Evolutionary conservation across 495 filamentous ascomycete species (phyloP).

Genomic region (Penicillium simplicissimum): DNA sequence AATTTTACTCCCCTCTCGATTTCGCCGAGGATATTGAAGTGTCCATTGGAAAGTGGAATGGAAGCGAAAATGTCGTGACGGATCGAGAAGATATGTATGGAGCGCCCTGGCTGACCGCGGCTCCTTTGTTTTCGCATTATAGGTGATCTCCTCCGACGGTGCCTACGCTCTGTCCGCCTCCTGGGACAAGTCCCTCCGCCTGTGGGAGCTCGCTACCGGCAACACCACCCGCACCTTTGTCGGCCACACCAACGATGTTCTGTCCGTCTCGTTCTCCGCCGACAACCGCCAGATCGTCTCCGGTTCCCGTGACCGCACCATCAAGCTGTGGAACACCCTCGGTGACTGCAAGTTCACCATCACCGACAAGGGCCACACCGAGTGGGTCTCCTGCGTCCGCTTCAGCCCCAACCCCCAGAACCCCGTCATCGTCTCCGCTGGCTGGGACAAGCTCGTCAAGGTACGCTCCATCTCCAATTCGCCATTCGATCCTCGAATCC

Average conservation of each 20-base stretch:
- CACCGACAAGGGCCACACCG: slow-evolving; percentile 98
- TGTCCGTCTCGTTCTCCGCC: slow-evolving; percentile 99
- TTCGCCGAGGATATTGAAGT: slow-evolving; percentile 10
- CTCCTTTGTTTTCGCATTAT: slow-evolving; percentile 32
- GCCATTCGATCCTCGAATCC: neutral
- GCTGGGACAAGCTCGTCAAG: slow-evolving; percentile 99
- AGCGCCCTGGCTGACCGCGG: slow-evolving; percentile 39
- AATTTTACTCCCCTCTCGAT: slow-evolving; percentile 27
- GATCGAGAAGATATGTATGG: slow-evolving; percentile 8
- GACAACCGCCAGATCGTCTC: slow-evolving; percentile 99
- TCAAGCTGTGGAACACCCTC: slow-evolving; percentile 99
- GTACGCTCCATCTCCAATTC: slow-evolving; percentile 57
- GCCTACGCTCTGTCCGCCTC: slow-evolving; percentile 98
- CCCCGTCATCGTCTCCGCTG: slow-evolving; percentile 97
- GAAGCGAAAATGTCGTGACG: slow-evolving; percentile 15
- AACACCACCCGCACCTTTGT: slow-evolving; percentile 97
- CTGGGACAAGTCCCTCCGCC: slow-evolving; percentile 99
- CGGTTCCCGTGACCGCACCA: slow-evolving; percentile 93
- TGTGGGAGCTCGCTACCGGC: slow-evolving; percentile 97
- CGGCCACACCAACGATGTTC: slow-evolving; percentile 98
- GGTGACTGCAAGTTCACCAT: slow-evolving; percentile 99
- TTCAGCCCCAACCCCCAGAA: slow-evolving; percentile 99
- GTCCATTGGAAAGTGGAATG: slow-evolving; percentile 21
- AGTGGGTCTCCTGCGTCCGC: slow-evolving; percentile 99
- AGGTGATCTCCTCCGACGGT: slow-evolving; percentile 99